A percentile compares a stretch with the other conserved stretches of the same genome.
Conservation (phyloP, 2,329 filamentous ascomycete genomes). For the Sporothrix sp. region DNA sequence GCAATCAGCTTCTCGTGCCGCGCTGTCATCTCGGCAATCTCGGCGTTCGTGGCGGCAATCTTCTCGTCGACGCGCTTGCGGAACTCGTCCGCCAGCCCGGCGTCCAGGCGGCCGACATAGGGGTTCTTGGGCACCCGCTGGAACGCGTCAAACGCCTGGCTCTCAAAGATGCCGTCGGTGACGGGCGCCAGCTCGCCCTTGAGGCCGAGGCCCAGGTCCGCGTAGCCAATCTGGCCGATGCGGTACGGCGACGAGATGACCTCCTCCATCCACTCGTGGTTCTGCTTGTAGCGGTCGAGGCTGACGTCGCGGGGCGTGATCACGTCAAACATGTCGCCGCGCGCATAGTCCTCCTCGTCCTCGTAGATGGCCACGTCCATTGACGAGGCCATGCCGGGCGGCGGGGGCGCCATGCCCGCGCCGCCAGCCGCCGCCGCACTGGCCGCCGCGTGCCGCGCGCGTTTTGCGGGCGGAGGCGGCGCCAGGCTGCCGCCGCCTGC, state of each 20-base stretch:
- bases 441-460: conserved; percentile 32
- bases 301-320: conserved; percentile 86
- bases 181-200: conserved; percentile 72
- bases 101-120: conserved; percentile 57
- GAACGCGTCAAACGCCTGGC: conserved; percentile 41
- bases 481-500: conserved; percentile 30
- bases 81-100: conserved; percentile 75
- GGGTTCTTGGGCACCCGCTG: conserved; percentile 44
- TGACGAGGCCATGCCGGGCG: conserved; percentile 5
- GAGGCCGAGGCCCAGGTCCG: conserved; percentile 76
- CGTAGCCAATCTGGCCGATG: conserved; percentile 73
- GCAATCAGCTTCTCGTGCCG: conserved; percentile 68
- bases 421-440: not conserved
- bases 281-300: conserved; percentile 76
- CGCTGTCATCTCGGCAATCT: conserved; percentile 76
- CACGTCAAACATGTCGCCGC: conserved; percentile 83
- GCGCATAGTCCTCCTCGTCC: conserved; percentile 80
- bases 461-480: conserved; percentile 47
- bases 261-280: conserved; percentile 99
- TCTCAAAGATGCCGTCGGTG: conserved; percentile 77
- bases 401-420: not conserved
- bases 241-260: conserved; percentile 84
- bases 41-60: conserved; percentile 61
- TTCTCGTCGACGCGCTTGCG: conserved; percentile 65
- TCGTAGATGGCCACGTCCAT: conserved; percentile 41